Evolutionary conservation across 1,284 basidiomycete species (phyloP).

Genomic region (Fomitopsis pinicola): DNA sequence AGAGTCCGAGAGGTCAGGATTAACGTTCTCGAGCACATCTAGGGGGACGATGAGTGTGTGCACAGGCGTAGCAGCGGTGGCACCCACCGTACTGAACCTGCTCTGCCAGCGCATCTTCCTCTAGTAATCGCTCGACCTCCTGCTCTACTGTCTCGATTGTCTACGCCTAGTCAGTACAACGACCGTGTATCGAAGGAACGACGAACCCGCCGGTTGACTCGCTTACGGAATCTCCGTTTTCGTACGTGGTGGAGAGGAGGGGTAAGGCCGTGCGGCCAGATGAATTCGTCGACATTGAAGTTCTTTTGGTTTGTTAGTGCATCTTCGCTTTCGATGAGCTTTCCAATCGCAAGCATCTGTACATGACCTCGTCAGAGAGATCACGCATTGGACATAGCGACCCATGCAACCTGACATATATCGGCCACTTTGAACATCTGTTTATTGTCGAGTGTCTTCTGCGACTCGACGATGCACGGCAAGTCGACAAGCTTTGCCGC

Average conservation of each 20-base stretch:
- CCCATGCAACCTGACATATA: slow-evolving; percentile 78
- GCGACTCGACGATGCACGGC: slow-evolving; percentile 91
- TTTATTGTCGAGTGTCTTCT: slow-evolving; percentile 95
- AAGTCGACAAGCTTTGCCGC: slow-evolving; percentile 95
- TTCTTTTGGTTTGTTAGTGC: slow-evolving; percentile 50
- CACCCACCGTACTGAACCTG: slow-evolving; percentile 72
- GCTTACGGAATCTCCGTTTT: slow-evolving; percentile 91
- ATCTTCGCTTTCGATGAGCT: slow-evolving; percentile 73
- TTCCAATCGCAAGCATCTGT: slow-evolving; percentile 85
- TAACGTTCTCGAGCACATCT: slow-evolving; percentile 83
- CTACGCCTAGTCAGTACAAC: slow-evolving; percentile 30
- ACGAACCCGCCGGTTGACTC: slow-evolving; percentile 77
- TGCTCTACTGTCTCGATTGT: slow-evolving; percentile 97
- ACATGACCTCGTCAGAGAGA: background rate
- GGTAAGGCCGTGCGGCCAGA: slow-evolving; percentile 96
- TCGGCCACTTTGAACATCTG: slow-evolving; percentile 99
- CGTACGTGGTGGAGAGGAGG: slow-evolving; percentile 90
- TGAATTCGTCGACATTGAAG: slow-evolving; percentile 93
- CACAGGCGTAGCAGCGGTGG: background rate
- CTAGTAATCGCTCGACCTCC: slow-evolving; percentile 89
- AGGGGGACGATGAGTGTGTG: background rate
- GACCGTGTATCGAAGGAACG: background rate
- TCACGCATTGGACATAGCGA: background rate
- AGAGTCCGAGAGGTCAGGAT: slow-evolving; percentile 83
- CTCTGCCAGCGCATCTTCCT: slow-evolving; percentile 80